A percentile compares a stretch with the other conserved stretches of the same genome.
phyloP scores from a whole-genome alignment of 2,329 filamentous ascomycete species.

The Harringtonia lauricola region DNA sequence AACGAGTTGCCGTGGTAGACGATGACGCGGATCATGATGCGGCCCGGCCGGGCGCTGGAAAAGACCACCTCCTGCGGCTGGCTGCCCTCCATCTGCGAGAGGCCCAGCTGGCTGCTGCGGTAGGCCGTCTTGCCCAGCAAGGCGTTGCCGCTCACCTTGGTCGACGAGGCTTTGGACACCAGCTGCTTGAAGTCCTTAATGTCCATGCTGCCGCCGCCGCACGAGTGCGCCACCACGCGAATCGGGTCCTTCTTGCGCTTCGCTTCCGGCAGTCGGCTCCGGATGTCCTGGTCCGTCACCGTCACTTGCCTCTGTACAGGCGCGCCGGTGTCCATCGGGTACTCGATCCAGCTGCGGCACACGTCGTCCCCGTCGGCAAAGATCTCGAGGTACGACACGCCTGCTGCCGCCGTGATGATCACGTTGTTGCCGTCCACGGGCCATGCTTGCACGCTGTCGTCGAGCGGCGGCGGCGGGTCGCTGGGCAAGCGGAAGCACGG shows the following conservation, averaged over 20 bases:
- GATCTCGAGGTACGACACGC: constrained; percentile 78
- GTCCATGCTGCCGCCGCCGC: constrained; percentile 60
- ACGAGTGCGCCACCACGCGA: constrained; percentile 64
- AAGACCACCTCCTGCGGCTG: constrained; percentile 64
- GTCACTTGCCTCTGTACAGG: constrained; percentile 59
- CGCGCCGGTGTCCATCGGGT: constrained; percentile 48
- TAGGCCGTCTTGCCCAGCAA: constrained; percentile 58
- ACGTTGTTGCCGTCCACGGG: constrained; percentile 68
- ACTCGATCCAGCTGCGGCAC: constrained; percentile 76
- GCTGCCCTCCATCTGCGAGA: constrained; percentile 59
- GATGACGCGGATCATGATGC: constrained; percentile 63
- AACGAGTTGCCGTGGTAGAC: constrained; percentile 69
- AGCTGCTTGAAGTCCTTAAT: constrained; percentile 68
- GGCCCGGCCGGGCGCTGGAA: constrained; percentile 56
- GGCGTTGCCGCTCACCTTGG: constrained; percentile 59
- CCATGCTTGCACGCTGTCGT: constrained; percentile 78
- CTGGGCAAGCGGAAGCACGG: constrained; percentile 79
- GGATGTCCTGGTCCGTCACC: constrained; percentile 65
- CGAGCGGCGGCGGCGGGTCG: constrained; percentile 52
- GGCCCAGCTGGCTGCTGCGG: constrained; percentile 63
- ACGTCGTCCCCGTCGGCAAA: constrained; percentile 69
- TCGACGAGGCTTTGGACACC: constrained; percentile 56
- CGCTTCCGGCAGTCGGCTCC: constrained; percentile 57
- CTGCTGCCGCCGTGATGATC: constrained; percentile 66
- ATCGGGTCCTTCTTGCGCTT: constrained; percentile 55